Conservation (phyloP, 1,139 yeast species). For the Pichiaceae sp. region DNA sequence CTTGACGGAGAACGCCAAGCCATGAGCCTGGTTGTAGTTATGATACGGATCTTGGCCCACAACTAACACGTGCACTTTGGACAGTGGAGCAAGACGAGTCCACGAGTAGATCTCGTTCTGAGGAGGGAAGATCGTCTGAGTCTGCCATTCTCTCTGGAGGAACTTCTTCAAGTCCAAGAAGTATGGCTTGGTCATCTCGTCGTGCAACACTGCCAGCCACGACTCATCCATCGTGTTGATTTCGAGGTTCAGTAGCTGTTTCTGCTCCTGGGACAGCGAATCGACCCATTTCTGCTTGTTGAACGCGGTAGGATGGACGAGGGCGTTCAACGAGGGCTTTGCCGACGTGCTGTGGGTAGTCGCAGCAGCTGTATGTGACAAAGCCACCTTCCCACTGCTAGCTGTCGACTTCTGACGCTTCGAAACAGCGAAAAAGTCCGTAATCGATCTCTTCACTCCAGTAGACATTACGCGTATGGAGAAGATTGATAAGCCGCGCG, state of each 20-base stretch:
- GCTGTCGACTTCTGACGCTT: slow-evolving; percentile 11
- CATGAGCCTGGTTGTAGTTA: slow-evolving; percentile 89
- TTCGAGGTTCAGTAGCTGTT: slow-evolving; percentile 55
- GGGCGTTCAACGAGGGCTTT: neutral
- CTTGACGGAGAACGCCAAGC: slow-evolving; percentile 84
- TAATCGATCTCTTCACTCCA: slow-evolving; percentile 16
- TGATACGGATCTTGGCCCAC: slow-evolving; percentile 98
- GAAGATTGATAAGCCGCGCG: too few species aligned
- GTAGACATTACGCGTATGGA: neutral
- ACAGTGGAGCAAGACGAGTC: slow-evolving; percentile 80
- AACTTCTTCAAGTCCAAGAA: slow-evolving; percentile 67
- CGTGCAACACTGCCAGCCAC: slow-evolving; percentile 67
- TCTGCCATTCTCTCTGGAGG: slow-evolving; percentile 29
- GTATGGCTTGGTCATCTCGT: slow-evolving; percentile 78
- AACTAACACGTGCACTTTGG: slow-evolving; percentile 65
- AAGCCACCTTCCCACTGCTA: neutral
- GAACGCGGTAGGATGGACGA: slow-evolving; percentile 15
- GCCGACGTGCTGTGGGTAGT: neutral
- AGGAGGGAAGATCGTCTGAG: slow-evolving; percentile 63
- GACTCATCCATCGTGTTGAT: slow-evolving; percentile 60
- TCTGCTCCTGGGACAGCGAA: slow-evolving; percentile 44
- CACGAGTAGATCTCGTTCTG: slow-evolving; percentile 76
- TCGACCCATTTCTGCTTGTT: slow-evolving; percentile 48
- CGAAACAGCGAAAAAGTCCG: slow-evolving; percentile 22
- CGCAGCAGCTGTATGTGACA: neutral